Percentiles rank a stretch among this genome's conserved stretches.
Conservation (phyloP, 2,329 filamentous ascomycete genomes). For the Tympanopsis confertula region DNA sequence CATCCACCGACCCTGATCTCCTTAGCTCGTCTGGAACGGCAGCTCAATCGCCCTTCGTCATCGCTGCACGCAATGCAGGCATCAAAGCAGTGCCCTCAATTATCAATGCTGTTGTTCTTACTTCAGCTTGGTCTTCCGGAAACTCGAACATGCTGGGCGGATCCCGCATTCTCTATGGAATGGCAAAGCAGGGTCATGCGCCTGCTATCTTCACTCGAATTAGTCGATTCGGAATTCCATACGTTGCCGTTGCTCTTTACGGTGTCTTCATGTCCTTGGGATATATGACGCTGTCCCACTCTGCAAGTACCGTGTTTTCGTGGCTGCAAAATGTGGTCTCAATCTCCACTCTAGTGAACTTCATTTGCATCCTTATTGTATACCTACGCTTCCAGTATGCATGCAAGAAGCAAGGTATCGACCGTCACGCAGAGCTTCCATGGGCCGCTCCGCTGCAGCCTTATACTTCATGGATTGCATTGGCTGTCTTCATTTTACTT, state of each 20-base stretch:
- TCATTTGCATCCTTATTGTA: neutral
- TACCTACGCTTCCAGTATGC: conserved; percentile 14
- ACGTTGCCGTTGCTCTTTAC: conserved; percentile 11
- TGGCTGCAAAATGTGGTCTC: conserved; percentile 11
- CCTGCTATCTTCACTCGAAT: conserved; percentile 31
- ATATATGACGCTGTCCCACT: neutral
- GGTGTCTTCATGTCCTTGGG: conserved; percentile 3
- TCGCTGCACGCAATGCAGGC: conserved; percentile 18
- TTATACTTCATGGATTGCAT: conserved; percentile 2
- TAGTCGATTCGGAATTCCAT: conserved; percentile 30
- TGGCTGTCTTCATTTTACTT: conserved; percentile 3
- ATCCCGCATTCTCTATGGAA: conserved; percentile 32
- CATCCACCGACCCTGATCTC: conserved; percentile 3
- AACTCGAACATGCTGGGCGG: conserved; percentile 33
- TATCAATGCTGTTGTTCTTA: conserved; percentile 25
- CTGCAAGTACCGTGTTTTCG: conserved; percentile 5
- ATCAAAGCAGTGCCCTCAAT: conserved; percentile 20
- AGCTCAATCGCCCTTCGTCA: conserved; percentile 19
- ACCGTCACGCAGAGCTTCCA: conserved; percentile 1
- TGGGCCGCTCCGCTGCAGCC: conserved; percentile 3
- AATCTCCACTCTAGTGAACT: neutral
- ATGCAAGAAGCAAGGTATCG: conserved; percentile 13
- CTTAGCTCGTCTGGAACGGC: conserved; percentile 8
- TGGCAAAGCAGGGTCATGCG: conserved; percentile 34
- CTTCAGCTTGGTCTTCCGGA: conserved; percentile 26